Conservation (phyloP, 352 stramenopile species). For the Globisporangium solare region DNA sequence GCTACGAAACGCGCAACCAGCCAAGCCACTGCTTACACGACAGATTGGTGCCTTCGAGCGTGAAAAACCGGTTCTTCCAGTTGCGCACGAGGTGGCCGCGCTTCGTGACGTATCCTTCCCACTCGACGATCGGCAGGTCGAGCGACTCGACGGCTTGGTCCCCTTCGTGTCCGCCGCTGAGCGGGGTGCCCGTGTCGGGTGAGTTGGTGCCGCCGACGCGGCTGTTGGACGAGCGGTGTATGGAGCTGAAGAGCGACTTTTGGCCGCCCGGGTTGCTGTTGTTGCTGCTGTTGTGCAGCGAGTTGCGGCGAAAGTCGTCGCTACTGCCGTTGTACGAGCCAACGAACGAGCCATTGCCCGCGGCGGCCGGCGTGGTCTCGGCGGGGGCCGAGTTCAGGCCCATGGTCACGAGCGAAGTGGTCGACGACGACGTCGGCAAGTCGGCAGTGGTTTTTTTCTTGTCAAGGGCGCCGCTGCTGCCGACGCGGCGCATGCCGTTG, state of each 20-base stretch:
- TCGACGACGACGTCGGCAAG: slow-evolving; percentile 47
- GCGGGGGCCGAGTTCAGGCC: slow-evolving; percentile 3
- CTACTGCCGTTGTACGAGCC: slow-evolving; percentile 7
- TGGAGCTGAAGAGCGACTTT: slow-evolving; percentile 51
- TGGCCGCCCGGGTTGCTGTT: slow-evolving; percentile 36
- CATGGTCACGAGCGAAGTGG: slow-evolving; percentile 54
- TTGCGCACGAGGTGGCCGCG: slow-evolving; percentile 82
- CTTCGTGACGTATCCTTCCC: slow-evolving; percentile 90
- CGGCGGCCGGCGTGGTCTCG: slow-evolving; percentile 1
- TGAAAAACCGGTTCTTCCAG: slow-evolving; percentile 88
- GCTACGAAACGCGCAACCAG: background rate
- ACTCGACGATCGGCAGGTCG: slow-evolving; percentile 83
- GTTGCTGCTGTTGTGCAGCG: slow-evolving; percentile 28
- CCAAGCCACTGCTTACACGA: slow-evolving; percentile 43
- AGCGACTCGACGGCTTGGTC: slow-evolving; percentile 73
- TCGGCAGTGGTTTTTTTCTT: slow-evolving; percentile 24
- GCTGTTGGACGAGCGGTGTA: slow-evolving; percentile 41
- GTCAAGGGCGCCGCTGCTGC: slow-evolving; percentile 62
- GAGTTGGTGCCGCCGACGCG: slow-evolving; percentile 17
- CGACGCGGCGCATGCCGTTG: slow-evolving; percentile 55
- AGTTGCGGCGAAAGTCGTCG: slow-evolving; percentile 17
- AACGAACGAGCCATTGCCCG: slow-evolving; percentile 17
- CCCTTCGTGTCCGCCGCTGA: slow-evolving; percentile 18
- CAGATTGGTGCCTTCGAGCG: slow-evolving; percentile 78
- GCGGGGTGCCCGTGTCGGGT: slow-evolving; percentile 3